These are phyloP conservation scores for Hypomyces rosellus DNA, from an alignment of 2,329 filamentous ascomycete genomes.

Conservation along the genomic window DNA sequence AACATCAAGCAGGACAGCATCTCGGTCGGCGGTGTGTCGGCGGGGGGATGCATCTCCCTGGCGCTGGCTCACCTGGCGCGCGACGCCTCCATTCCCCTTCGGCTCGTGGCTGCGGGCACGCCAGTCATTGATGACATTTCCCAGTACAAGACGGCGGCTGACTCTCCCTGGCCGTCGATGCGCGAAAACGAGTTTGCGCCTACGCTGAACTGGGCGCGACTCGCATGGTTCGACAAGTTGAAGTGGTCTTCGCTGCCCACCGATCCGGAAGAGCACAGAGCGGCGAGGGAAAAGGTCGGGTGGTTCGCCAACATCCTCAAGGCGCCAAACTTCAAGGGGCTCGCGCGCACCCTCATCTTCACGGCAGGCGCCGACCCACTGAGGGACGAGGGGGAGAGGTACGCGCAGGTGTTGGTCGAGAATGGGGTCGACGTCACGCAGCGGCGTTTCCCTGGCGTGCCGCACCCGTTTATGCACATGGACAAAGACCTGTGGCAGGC, in stretches of 20 bases:
- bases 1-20: slow-evolving; percentile 31
- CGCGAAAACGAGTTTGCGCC: slow-evolving; percentile 35
- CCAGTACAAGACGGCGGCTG: slow-evolving; percentile 26
- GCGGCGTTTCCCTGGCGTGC: slow-evolving; percentile 40
- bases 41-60: slow-evolving; percentile 36
- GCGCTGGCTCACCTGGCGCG: slow-evolving; percentile 34
- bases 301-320: slow-evolving; percentile 28
- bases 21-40: slow-evolving; percentile 40
- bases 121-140: slow-evolving; percentile 35
- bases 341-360: slow-evolving; percentile 34
- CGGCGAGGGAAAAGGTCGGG: slow-evolving; percentile 15
- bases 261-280: slow-evolving; percentile 10
- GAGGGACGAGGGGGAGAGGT: slow-evolving; percentile 44
- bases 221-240: slow-evolving; percentile 35
- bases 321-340: slow-evolving; percentile 27
- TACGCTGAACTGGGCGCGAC: slow-evolving; percentile 37
- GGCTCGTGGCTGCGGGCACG: slow-evolving; percentile 33
- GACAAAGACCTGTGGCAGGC: slow-evolving; percentile 32
- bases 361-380: slow-evolving; percentile 40
- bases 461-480: slow-evolving; percentile 47
- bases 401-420: slow-evolving; percentile 35
- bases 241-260: slow-evolving; percentile 23
- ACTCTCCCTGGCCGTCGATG: slow-evolving; percentile 36
- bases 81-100: slow-evolving; percentile 31
- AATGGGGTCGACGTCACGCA: slow-evolving; percentile 39